These are phyloP conservation scores for Torulaspora pretoriensis DNA, from an alignment of 1,139 yeast species.

Conservation along the genomic window DNA sequence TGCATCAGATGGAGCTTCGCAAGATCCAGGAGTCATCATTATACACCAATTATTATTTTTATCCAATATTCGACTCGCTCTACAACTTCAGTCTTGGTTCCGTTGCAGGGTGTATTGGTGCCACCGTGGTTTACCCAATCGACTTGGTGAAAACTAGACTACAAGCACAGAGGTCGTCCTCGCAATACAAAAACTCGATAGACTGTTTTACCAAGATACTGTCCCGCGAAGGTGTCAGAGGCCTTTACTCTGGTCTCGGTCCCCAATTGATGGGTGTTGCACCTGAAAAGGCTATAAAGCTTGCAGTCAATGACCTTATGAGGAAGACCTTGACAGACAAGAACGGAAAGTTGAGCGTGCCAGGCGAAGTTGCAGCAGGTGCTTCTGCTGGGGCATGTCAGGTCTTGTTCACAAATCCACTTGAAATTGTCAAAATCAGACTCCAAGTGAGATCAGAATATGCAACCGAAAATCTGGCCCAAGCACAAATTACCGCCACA, in stretches of 20 bases:
- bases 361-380: slow-evolving; percentile 82
- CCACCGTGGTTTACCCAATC: slow-evolving; percentile 96
- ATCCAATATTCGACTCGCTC: slow-evolving; percentile 70
- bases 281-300: slow-evolving; percentile 95
- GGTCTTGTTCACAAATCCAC: slow-evolving; percentile 91
- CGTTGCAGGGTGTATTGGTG: slow-evolving; percentile 96
- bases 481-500: slow-evolving; percentile 50
- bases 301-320: slow-evolving; percentile 87
- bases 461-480: slow-evolving; percentile 27
- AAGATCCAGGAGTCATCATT: slow-evolving; percentile 30
- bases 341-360: slow-evolving; percentile 55
- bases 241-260: slow-evolving; percentile 89
- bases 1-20: slow-evolving; percentile 44
- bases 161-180: slow-evolving; percentile 83
- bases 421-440: slow-evolving; percentile 93
- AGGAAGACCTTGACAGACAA: slow-evolving; percentile 64
- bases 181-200: slow-evolving; percentile 68
- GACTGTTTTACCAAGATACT: slow-evolving; percentile 84
- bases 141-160: slow-evolving; percentile 94
- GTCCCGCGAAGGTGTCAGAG: slow-evolving; percentile 72
- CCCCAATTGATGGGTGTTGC: slow-evolving; percentile 97
- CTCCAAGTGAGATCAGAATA: slow-evolving; percentile 88
- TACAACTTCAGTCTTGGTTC: slow-evolving; percentile 90
- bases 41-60: slow-evolving; percentile 39
- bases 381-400: slow-evolving; percentile 96